Evolutionary conservation across 1,284 basidiomycete species (phyloP).

Genomic region (Irpex lacteus): DNA sequence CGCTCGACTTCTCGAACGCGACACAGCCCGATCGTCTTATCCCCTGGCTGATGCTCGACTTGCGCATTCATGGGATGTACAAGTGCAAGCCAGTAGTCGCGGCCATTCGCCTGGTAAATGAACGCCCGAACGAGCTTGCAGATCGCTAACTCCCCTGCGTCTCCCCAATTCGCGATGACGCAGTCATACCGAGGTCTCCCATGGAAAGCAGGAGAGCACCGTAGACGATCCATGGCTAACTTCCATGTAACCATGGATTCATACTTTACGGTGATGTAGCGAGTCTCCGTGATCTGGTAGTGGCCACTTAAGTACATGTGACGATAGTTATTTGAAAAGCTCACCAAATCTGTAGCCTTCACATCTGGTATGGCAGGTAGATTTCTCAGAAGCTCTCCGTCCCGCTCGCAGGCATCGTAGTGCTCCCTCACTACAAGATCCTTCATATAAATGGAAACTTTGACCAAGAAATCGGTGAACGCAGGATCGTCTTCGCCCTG

Average conservation of each 20-base stretch:
- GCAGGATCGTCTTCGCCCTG: background rate
- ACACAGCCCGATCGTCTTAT: background rate
- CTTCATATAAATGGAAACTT: slow-evolving; percentile 4
- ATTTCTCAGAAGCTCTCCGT: background rate
- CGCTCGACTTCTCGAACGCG: background rate
- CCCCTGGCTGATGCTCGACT: background rate
- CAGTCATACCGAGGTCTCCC: slow-evolving; percentile 23
- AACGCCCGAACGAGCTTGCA: background rate
- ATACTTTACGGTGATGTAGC: slow-evolving; percentile 23
- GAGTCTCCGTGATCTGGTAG: slow-evolving; percentile 13
- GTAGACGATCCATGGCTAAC: slow-evolving; percentile 20
- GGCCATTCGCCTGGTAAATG: background rate
- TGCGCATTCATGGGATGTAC: background rate
- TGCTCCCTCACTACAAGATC: background rate
- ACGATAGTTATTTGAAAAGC: too few species aligned
- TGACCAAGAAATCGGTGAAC: slow-evolving; percentile 10
- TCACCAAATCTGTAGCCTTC: background rate
- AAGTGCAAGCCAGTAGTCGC: background rate
- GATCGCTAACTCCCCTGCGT: background rate
- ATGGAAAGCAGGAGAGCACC: slow-evolving; percentile 27
- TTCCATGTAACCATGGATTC: slow-evolving; percentile 28
- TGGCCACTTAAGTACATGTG: too few species aligned
- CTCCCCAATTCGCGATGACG: slow-evolving; percentile 18
- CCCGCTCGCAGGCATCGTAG: background rate
- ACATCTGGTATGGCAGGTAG: background rate